Evolutionary conservation across 164 flowering plant species (phyloP), one percentile per base, ranked within the genome.

Genomic region (Berberis vulgaris): DNA sequence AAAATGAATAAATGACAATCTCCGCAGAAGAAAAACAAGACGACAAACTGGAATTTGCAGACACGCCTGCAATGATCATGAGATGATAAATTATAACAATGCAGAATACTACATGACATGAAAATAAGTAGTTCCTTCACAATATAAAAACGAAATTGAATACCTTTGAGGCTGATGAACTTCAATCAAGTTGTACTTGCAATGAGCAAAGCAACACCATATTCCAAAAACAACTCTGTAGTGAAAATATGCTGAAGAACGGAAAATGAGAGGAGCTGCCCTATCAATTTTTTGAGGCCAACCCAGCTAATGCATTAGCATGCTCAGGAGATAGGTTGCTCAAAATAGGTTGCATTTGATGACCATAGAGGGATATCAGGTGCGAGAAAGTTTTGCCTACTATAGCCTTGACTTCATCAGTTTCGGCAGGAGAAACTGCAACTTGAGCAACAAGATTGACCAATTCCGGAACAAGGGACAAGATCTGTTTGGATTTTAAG

Each of bases 401-500:
- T 57, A 68, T 78, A 68, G 80, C 77, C 77, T 94, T 94, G 10
- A 87, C 91, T 79, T 90, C 97, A 61, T 82, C 50, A 54, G 84
- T 83, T 74, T 94, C 97, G 42, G 67, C 83, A 13, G 91, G 87
- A 40, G 98, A 91, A 53, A 72, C 75, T 38, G 75, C 86, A 40
- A 94, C 93, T 77, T 94, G 84, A 47, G 89, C 95, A 77, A 87
- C 89, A 40, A 94, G 43, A 67, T 83, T 84, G 41, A 94, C 89
- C 82, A 94, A 67, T 60, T 94, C 93, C 1, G 96, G 96, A 53
- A 87, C 91, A 46, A 76, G 70, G 49, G 83, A 63, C 38, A 87
- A 80, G 43, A 94, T 82, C 98, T 94, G 91, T 53, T 59, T 54
- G 45, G 43, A 69, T 13, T 54, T 62, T 10, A 71, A 50, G 8